Base-by-base conservation (phyloP, 2,329 filamentous ascomycete genomes). In the Botrytis sinoallii region DNA sequence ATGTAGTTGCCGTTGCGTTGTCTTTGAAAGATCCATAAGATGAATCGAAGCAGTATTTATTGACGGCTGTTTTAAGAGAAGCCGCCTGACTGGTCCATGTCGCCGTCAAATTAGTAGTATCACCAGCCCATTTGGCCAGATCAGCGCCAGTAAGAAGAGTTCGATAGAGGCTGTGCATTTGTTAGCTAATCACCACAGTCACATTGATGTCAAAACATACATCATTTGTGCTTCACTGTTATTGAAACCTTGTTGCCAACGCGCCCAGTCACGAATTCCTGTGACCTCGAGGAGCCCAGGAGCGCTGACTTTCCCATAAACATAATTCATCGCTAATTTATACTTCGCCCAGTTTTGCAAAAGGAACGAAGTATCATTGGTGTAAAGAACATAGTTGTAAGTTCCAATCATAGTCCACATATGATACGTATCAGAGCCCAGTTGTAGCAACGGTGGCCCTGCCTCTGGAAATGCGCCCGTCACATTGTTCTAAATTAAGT, bases 351-450 rank as follows among this genome's bases (percentile, higher is more conserved):
- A 89, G 42, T 85, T 85, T 8, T 78, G 71, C 8, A 77, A 74
- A 12, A 89, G 79, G 73, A 87, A 89, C 0, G 79, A 80, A 3
- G 85, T 81, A 73, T 90, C 86, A 48, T 86, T 86, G 2, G 86
- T 86, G 76, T 85, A 90, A 2, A 89, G 82, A 59, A 88, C 83
- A 76, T 90, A 90, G 73, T 89, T 88, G 78, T 88, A 88, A 10
- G 86, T 86, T 16, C 88, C 87, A 63, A 90, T 86, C 82, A 90
- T 85, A 1, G 85, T 86, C 83, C 86, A 88, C 78, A 89, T 84
- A 65, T 90, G 88, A 76, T 90, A 90, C 0, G 88, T 90, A 74
- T 86, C 87, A 35, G 79, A 76, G 3, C 80, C 76, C 12, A 75
- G 38, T 52, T 78, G 76, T 9, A 77, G 66, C 18, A 79, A 66